phyloP scores from a whole-genome alignment of 176 grass and related monocot species.

The Aechmea fasciata region DNA sequence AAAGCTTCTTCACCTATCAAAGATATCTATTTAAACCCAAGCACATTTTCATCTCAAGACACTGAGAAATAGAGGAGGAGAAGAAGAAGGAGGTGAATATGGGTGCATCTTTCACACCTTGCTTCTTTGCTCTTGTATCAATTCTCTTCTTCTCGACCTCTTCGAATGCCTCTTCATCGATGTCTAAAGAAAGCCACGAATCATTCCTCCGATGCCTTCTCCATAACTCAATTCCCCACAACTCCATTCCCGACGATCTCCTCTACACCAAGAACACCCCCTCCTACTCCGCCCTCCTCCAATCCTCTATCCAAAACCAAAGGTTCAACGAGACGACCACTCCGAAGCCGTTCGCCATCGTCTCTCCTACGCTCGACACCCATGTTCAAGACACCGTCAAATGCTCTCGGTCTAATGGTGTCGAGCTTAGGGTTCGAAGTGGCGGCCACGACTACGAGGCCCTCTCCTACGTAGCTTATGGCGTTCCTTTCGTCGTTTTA shows the following conservation, averaged over 20 bases:
- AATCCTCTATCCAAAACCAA: constrained; percentile 22
- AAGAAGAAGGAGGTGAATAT: neutral
- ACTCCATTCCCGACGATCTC: neutral
- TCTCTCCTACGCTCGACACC: constrained; percentile 11
- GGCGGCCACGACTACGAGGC: constrained; percentile 42
- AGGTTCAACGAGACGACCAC: constrained; percentile 20
- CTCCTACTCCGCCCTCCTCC: constrained; percentile 17
- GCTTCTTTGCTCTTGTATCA: constrained; percentile 14
- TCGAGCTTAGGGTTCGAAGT: constrained; percentile 19
- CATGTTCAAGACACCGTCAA: constrained; percentile 23
- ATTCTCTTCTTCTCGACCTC: constrained; percentile 6
- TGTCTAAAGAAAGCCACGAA: neutral
- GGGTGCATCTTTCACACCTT: neutral
- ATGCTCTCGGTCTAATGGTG: constrained; percentile 1
- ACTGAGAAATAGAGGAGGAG: neutral
- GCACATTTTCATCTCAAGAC: neutral
- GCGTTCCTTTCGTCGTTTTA: constrained; percentile 11
- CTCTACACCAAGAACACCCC: constrained; percentile 12
- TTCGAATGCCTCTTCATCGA: neutral
- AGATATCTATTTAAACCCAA: neutral
- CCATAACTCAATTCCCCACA: neutral
- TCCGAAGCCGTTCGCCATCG: constrained; percentile 26
- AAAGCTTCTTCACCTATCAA: no score
- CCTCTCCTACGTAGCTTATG: constrained; percentile 28
- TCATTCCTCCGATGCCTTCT: constrained; percentile 26